Percentiles rank a stretch among this genome's conserved stretches.
These are phyloP conservation scores for Friedmanniomyces simplex DNA, from an alignment of 495 filamentous ascomycete genomes.

Conservation along the genomic window DNA sequence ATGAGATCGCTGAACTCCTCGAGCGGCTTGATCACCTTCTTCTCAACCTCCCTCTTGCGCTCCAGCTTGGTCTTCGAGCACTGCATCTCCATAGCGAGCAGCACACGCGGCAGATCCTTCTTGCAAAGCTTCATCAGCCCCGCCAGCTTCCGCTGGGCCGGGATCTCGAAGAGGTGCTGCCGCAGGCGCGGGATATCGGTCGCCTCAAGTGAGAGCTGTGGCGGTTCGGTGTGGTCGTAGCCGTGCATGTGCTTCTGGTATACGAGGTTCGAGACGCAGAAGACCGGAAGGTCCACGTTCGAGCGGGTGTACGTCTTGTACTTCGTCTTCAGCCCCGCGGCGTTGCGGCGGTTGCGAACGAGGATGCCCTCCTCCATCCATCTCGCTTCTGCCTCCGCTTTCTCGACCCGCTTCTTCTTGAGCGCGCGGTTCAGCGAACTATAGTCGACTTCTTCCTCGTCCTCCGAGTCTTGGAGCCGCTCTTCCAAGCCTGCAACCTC, in stretches of 20 bases:
- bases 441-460: background rate
- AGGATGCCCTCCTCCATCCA: background rate
- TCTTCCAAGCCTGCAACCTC: background rate
- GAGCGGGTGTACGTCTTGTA: background rate
- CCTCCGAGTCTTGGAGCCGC: background rate
- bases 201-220: background rate
- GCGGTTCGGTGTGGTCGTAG: conserved; percentile 3
- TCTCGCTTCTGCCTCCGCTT: background rate
- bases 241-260: conserved; percentile 9
- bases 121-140: background rate
- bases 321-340: background rate
- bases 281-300: conserved; percentile 6
- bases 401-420: background rate
- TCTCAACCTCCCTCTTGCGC: background rate
- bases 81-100: background rate
- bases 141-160: background rate
- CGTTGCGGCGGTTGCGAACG: background rate
- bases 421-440: background rate
- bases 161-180: background rate
- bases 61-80: conserved; percentile 3
- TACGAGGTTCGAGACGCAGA: conserved; percentile 1
- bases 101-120: background rate
- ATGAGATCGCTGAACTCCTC: background rate
- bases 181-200: conserved; percentile 7
- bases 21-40: background rate